These are phyloP conservation scores for Tardiomyces digboiensis DNA, from an alignment of 1,139 yeast species.

Conservation along the genomic window DNA sequence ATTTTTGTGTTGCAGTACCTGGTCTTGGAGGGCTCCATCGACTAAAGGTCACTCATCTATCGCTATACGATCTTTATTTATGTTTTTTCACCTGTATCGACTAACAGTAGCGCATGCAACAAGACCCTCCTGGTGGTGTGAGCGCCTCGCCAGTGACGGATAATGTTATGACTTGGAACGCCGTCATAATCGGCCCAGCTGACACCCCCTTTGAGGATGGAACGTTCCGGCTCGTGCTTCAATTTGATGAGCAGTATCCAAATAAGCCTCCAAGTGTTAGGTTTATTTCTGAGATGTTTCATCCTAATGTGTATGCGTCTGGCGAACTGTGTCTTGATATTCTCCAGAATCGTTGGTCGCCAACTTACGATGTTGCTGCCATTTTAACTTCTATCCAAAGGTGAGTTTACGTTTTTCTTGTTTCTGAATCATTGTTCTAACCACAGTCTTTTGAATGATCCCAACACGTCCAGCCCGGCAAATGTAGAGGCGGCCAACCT, in stretches of 20 bases:
- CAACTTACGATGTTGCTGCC: conserved; percentile 97
- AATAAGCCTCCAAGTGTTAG: conserved; percentile 93
- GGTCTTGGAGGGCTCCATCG: too few relatives aligned
- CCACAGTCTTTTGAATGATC: conserved; percentile 77
- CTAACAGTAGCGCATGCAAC: conserved; percentile 69
- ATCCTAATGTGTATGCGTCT: conserved; percentile 91
- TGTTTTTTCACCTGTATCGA: neutral
- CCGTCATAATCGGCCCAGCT: conserved; percentile 95
- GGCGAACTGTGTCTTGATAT: conserved; percentile 97
- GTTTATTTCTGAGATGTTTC: conserved; percentile 92
- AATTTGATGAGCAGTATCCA: conserved; percentile 96
- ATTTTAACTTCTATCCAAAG: conserved; percentile 69
- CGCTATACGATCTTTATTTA: neutral
- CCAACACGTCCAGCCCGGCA: conserved; percentile 95
- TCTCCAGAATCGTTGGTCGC: conserved; percentile 96
- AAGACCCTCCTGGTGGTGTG: conserved; percentile 97
- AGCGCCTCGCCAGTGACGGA: conserved; percentile 97
- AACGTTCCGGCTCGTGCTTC: conserved; percentile 76
- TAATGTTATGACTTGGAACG: conserved; percentile 97
- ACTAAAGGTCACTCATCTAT: too few relatives aligned
- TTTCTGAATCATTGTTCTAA: conserved; percentile 3
- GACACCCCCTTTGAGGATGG: conserved; percentile 99
- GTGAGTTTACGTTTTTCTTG: too few relatives aligned
- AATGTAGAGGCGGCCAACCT: conserved; percentile 96
- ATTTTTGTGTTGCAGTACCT: too few relatives aligned